Base-by-base conservation (phyloP, 768 basidiomycete species). In the Hygrophoropsis aurantiaca region DNA sequence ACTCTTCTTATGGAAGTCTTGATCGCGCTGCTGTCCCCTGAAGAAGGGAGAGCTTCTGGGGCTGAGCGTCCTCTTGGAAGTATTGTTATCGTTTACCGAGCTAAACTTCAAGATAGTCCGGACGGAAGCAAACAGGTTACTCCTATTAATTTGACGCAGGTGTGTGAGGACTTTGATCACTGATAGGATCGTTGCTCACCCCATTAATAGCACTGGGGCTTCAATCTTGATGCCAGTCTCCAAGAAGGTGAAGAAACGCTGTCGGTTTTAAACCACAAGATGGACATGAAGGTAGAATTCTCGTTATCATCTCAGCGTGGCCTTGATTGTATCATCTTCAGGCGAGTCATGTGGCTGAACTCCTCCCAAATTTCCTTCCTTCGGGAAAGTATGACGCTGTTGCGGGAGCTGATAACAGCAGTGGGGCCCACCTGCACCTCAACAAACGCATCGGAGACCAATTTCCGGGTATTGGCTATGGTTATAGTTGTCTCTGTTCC, bases 111-210 rank as follows among this genome's bases (percentile, higher is more conserved):
- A 16, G 76, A 79, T 24, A 69, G 67, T 24, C 64, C 62, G 9
- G 67, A 66, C 23, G 48, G 53, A 7, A 36, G 64, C 58, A 56
- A 73, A 71, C 50, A 56, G 54, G 82, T 89, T 4, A 88, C 86
- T 4, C 86, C 87, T 0, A 71, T 89, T 41, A 90, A 90, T 58
- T 63, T 89, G 11, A 87, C 87, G 6, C 86, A 88, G 77, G 85
- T 85, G 54, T 30, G 74, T 50, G 2, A 46, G 24, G 18, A 35
- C 49, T 36, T 45, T 38, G 23, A 49, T 30, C 20, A 20, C n/a
- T 11, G 16, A 47, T 37, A 37, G 40, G 23, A 21, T 33, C 40
- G 36, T 8, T 40, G 40, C 39, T 32, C 32, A 36, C 42, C 35
- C 20, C 26, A 36, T 24, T 21, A 24, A 40, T 48, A 89, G 85